Conservation (phyloP, 495 filamentous ascomycete genomes). For the Neurospora sublineolata region DNA sequence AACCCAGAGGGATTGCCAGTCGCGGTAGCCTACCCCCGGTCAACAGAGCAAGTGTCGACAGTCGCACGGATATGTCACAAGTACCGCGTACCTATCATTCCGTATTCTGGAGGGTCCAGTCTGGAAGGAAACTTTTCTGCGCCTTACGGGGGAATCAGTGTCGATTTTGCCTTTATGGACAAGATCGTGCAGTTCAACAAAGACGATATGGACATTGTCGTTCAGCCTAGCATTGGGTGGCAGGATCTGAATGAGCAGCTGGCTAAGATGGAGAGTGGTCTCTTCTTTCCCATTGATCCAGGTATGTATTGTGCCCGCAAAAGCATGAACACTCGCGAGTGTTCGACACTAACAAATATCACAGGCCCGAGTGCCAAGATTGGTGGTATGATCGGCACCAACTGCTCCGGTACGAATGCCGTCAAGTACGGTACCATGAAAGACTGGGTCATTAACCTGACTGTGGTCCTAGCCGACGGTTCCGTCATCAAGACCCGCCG, state of each 20-base stretch:
- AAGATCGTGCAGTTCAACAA: conserved; percentile 66
- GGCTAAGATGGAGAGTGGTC: conserved; percentile 50
- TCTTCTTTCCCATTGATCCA: conserved; percentile 87
- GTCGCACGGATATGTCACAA: conserved; percentile 75
- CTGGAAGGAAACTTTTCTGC: conserved; percentile 84
- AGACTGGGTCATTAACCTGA: conserved; percentile 75
- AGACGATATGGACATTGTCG: conserved; percentile 84
- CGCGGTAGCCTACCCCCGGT: conserved; percentile 69
- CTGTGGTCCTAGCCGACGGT: conserved; percentile 68
- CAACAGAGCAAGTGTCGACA: conserved; percentile 66
- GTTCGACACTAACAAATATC: conserved; percentile 7
- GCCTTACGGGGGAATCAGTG: conserved; percentile 72
- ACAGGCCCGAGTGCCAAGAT: conserved; percentile 50
- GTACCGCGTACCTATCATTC: conserved; percentile 75
- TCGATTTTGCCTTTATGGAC: conserved; percentile 85
- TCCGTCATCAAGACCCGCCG: conserved; percentile 66
- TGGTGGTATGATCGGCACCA: conserved; percentile 69
- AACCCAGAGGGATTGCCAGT: conserved; percentile 69
- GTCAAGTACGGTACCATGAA: conserved; percentile 78
- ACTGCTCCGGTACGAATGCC: conserved; percentile 71
- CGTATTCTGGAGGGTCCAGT: conserved; percentile 78
- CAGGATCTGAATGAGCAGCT: conserved; percentile 77
- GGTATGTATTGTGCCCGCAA: conserved; percentile 28
- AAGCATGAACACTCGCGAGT: not conserved
- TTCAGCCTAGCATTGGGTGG: conserved; percentile 87